These are phyloP conservation scores for Albifimbria verrucaria DNA, from an alignment of 2,329 filamentous ascomycete genomes.

Conservation along the genomic window DNA sequence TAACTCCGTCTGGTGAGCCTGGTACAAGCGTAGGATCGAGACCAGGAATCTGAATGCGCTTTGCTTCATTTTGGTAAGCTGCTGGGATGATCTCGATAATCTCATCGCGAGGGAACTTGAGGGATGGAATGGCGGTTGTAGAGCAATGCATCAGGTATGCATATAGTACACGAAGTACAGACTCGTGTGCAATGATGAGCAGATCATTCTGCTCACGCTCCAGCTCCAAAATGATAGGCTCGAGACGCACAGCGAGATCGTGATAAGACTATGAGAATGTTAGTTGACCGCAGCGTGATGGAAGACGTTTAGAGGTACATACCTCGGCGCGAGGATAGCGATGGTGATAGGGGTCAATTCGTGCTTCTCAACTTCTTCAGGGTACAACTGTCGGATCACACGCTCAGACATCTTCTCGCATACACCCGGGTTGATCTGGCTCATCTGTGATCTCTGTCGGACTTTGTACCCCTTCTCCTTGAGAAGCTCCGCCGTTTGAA, in stretches of 20 bases:
- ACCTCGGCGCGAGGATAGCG: slow-evolving; percentile 93
- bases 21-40: slow-evolving; percentile 66
- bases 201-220: slow-evolving; percentile 96
- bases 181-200: slow-evolving; percentile 97
- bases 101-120: slow-evolving; percentile 92
- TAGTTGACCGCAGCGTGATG: neutral
- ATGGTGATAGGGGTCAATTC: slow-evolving; percentile 94
- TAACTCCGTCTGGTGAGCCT: slow-evolving; percentile 75
- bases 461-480: slow-evolving; percentile 78
- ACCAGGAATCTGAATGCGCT: slow-evolving; percentile 79
- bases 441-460: slow-evolving; percentile 91
- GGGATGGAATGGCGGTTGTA: slow-evolving; percentile 85
- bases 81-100: slow-evolving; percentile 99
- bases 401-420: slow-evolving; percentile 90
- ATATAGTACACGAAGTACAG: slow-evolving; percentile 93
- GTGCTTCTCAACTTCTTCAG: slow-evolving; percentile 90
- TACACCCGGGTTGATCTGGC: slow-evolving; percentile 92
- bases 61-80: slow-evolving; percentile 94
- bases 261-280: slow-evolving; percentile 74
- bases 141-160: slow-evolving; percentile 99
- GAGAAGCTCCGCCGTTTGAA: slow-evolving; percentile 85
- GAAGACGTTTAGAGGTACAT: slow-evolving; percentile 4
- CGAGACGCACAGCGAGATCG: slow-evolving; percentile 93
- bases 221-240: slow-evolving; percentile 95
- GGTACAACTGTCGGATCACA: slow-evolving; percentile 76